A percentile compares a stretch with the other conserved stretches of the same genome.
Evolutionary conservation across 257 asterid species (phyloP).

Genomic region (Haberlea rhodopensis): DNA sequence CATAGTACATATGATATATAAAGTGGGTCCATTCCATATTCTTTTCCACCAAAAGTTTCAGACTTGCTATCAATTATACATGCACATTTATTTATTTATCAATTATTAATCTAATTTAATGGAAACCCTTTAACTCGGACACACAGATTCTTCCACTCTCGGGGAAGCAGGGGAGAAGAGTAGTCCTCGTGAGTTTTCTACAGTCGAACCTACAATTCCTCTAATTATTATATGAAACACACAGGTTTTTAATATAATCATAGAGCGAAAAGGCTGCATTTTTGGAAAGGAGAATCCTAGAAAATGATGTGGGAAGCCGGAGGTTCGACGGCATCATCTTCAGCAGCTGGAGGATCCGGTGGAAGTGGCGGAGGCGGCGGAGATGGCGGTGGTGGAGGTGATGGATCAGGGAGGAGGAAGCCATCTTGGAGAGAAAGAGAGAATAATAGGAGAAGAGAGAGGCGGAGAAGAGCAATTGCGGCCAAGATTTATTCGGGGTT

Average conservation of each 20-base stretch:
- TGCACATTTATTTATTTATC: slow-evolving; percentile 17
- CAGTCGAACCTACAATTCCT: not conserved
- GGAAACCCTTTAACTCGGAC: slow-evolving; percentile 8
- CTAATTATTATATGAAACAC: not conserved
- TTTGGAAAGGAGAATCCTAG: not conserved
- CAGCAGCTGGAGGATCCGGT: slow-evolving; percentile 45
- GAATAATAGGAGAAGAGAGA: slow-evolving; percentile 92
- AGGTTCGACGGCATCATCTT: slow-evolving; percentile 59
- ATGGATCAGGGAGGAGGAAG: slow-evolving; percentile 71
- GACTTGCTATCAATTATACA: slow-evolving; percentile 14
- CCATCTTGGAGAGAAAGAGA: slow-evolving; percentile 97
- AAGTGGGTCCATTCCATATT: slow-evolving; percentile 12
- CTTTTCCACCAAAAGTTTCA: slow-evolving; percentile 1
- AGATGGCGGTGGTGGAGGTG: slow-evolving; percentile 21
- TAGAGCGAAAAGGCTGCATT: not conserved
- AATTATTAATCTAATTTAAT: too few relatives aligned
- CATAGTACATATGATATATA: too few relatives aligned
- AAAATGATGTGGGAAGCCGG: slow-evolving; percentile 61
- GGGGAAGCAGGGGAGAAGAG: slow-evolving; percentile 30
- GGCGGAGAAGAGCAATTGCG: slow-evolving; percentile 91
- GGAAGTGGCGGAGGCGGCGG: slow-evolving; percentile 28
- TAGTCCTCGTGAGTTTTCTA: slow-evolving; percentile 5
- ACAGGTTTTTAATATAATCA: not conserved
- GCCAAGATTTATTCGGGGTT: slow-evolving; percentile 88
- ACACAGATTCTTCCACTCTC: slow-evolving; percentile 41